A percentile compares a stretch with the other conserved stretches of the same genome.
Conservation (phyloP, 371 early-diverging fungal genomes). For the Apophysomyces ossiformis region DNA sequence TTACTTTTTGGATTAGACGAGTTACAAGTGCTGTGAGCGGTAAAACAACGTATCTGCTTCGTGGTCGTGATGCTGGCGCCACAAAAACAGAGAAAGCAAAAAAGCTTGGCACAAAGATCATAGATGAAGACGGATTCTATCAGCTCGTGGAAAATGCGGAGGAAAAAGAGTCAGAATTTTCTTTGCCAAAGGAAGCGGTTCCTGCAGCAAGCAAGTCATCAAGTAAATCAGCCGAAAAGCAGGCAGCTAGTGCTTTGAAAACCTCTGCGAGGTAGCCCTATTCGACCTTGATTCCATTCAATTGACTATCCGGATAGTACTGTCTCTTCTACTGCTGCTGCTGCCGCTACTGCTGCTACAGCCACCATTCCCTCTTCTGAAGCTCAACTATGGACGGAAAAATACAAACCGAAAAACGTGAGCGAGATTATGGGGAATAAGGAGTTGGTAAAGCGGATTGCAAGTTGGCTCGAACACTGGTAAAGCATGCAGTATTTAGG, state of each 20-base stretch:
- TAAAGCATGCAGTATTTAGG: conserved; percentile 38
- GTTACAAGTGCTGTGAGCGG: conserved; percentile 86
- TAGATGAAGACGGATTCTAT: conserved; percentile 93
- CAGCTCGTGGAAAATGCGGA: conserved; percentile 72
- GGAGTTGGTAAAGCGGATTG: conserved; percentile 66
- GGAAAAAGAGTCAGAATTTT: conserved; percentile 27
- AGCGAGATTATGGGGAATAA: conserved; percentile 96
- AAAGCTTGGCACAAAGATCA: conserved; percentile 66
- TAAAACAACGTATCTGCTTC: conserved; percentile 91
- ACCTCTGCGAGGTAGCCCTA: conserved; percentile 8
- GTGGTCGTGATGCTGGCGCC: conserved; percentile 94
- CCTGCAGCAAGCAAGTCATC: conserved; percentile 19
- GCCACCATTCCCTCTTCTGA: neutral
- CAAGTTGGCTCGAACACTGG: conserved; percentile 80
- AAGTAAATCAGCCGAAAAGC: conserved; percentile 10
- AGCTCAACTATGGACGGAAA: conserved; percentile 94
- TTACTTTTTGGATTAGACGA: conserved; percentile 54
- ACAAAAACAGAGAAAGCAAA: conserved; percentile 90
- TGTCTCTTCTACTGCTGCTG: neutral
- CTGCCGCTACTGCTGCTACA: neutral
- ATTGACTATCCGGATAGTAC: neutral
- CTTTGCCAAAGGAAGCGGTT: conserved; percentile 5
- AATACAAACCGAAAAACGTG: conserved; percentile 87
- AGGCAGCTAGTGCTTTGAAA: conserved; percentile 13
- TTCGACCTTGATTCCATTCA: neutral